Evolutionary conservation across 2,329 filamentous ascomycete genomes (phyloP), one percentile per base, ranked within the genome.

Genomic region (Apiospora hydei): DNA sequence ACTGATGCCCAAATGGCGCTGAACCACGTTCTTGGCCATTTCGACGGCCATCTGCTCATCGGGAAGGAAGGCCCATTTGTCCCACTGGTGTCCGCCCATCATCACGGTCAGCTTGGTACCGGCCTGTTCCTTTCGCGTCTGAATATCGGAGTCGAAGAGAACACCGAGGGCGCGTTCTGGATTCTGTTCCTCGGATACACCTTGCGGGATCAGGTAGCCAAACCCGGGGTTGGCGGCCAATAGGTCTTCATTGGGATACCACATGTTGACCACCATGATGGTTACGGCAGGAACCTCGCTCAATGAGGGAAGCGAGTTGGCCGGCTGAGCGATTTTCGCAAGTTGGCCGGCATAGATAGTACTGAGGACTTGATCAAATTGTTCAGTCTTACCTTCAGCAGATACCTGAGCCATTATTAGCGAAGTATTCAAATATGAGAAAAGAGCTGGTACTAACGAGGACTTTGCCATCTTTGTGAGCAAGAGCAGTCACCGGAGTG

Each of bases 81-180:
- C 88, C 94, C 94, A 98, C 88, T 94, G 94, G 83, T 98, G 95
- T 1, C 96, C 96, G 72, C 96, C 96, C 71, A 99, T 85, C 91
- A 99, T 97, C 77, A 98, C 93, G 21, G 96, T 98, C 70, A 98
- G 83, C 81, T 97, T 98, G 18, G 94, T 97, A 34, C 94, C 94
- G 0, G 81, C 79, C 71, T 76, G 70, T 38, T 78, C 76, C 69
- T 81, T 72, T 24, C 69, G 73, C 16, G 72, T 72, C 38, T 82
- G 79, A 24, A 88, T 88, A 74, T 94, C 91, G 2, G 91, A 94
- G 82, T 98, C 95, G 82, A 98, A 98, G 73, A 98, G 93, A 70
- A 98, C 95, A 74, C 96, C 96, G 7, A 99, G 90, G 0, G 92
- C 93, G 73, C 90, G 89, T 81, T 97, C 94, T 1, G 94, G 93